These are phyloP conservation scores for Colletotrichum eleusines DNA, from an alignment of 2,329 filamentous ascomycete species.

Conservation along the genomic window DNA sequence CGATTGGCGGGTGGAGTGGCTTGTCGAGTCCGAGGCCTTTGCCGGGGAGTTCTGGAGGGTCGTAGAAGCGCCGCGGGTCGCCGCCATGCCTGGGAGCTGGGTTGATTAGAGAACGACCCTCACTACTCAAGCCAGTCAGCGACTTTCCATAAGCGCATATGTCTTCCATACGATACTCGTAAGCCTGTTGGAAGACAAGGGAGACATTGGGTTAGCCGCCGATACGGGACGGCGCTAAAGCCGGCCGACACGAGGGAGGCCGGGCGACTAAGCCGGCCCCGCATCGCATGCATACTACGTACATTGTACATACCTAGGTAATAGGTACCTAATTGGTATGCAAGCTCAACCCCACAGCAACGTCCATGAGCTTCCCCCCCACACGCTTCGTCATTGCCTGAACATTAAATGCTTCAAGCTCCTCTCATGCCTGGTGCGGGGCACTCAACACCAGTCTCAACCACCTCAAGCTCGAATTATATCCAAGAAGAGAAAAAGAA, in stretches of 20 bases:
- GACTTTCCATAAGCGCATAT: neutral
- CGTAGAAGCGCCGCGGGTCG: conserved; percentile 16
- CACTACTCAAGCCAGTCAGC: neutral
- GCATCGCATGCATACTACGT: no score
- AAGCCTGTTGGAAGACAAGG: neutral
- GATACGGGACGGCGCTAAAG: neutral
- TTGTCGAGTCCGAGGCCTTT: conserved; percentile 45
- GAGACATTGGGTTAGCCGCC: no score
- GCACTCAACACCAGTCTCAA: neutral
- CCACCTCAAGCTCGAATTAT: neutral
- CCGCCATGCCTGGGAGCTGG: conserved; percentile 47
- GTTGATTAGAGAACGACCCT: conserved; percentile 36
- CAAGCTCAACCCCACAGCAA: neutral
- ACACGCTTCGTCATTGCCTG: neutral
- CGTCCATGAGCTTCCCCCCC: neutral
- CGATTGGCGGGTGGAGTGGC: conserved; percentile 47
- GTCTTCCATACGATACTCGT: neutral
- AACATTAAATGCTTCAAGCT: no score
- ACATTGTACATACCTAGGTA: neutral
- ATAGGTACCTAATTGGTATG: no score
- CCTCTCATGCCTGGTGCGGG: neutral
- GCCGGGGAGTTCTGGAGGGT: conserved; percentile 47
- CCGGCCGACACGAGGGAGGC: neutral
- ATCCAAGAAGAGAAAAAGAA: neutral
- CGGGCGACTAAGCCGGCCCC: neutral